phyloP scores from a whole-genome alignment of 768 basidiomycete species.

The Hirschioporus abietinus region DNA sequence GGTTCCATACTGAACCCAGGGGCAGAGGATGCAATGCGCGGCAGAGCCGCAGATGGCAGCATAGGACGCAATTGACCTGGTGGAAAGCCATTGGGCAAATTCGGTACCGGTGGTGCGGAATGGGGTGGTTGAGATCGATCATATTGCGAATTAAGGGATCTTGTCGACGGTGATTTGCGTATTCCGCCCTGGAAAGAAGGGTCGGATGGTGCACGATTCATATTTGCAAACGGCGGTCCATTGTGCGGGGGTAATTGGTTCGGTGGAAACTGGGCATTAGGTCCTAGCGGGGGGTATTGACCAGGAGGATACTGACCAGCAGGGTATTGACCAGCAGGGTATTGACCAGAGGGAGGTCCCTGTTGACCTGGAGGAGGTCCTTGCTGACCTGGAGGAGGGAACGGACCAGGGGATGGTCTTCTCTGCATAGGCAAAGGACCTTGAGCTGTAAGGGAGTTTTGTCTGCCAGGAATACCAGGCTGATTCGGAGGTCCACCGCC shows the following conservation, averaged over 20 bases:
- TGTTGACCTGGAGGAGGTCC: conserved; percentile 12
- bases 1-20: conserved; percentile 57
- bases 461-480: conserved; percentile 5
- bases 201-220: conserved; percentile 4
- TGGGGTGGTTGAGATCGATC: conserved; percentile 28
- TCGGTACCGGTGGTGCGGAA: conserved; percentile 33
- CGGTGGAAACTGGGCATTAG: conserved; percentile 13
- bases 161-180: conserved; percentile 52
- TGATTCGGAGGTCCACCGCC: background rate
- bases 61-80: conserved; percentile 45
- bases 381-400: conserved; percentile 18
- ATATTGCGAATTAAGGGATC: conserved; percentile 50
- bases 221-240: conserved; percentile 20
- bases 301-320: conserved; percentile 9
- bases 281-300: conserved; percentile 12
- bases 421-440: conserved; percentile 9
- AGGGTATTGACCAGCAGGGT: conserved; percentile 7
- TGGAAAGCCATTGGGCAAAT: conserved; percentile 23
- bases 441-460: conserved; percentile 8
- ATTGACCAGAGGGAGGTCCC: conserved; percentile 13
- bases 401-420: conserved; percentile 21
- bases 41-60: conserved; percentile 58
- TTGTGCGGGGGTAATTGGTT: conserved; percentile 3
- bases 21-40: conserved; percentile 45
- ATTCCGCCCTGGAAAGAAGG: conserved; percentile 22